These are phyloP conservation scores for Urochloa ruziziensis DNA, from an alignment of 176 grass and related monocot species.

Conservation along the genomic window DNA sequence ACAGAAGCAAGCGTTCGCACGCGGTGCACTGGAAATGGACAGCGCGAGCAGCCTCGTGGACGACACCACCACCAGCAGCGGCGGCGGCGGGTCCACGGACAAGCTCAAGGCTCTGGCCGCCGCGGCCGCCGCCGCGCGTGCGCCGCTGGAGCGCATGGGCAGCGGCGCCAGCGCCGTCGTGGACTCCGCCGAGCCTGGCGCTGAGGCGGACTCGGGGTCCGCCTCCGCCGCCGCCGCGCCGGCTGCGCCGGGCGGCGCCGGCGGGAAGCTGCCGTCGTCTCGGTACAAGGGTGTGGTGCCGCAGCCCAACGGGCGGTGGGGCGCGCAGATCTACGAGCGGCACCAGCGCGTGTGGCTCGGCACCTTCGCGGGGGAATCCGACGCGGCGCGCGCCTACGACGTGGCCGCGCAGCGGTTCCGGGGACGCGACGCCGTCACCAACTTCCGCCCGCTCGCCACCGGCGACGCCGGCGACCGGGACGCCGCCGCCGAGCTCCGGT, in stretches of 20 bases:
- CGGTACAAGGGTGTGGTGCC: constrained; percentile 88
- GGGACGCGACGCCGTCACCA: constrained; percentile 89
- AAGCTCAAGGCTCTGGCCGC: constrained; percentile 42
- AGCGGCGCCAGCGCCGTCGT: constrained; percentile 53
- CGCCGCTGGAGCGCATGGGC: constrained; percentile 49
- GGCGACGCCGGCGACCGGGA: constrained; percentile 24
- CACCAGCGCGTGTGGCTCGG: constrained; percentile 98
- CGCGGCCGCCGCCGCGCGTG: background rate
- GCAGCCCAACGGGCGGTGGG: constrained; percentile 94
- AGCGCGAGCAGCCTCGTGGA: constrained; percentile 52
- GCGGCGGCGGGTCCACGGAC: constrained; percentile 27
- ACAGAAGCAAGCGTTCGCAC: constrained; percentile 6
- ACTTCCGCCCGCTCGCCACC: constrained; percentile 63
- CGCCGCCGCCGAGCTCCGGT: constrained; percentile 51
- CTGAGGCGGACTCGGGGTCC: constrained; percentile 41
- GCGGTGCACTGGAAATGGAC: constrained; percentile 35
- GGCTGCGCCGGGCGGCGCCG: background rate
- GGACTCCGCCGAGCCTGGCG: constrained; percentile 44
- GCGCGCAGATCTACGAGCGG: constrained; percentile 90
- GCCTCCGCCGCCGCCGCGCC: background rate
- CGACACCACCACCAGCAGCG: constrained; percentile 18
- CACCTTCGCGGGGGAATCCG: constrained; percentile 66
- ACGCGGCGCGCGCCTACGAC: constrained; percentile 81
- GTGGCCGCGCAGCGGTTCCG: constrained; percentile 86
- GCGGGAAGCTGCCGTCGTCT: constrained; percentile 65